A percentile compares a stretch with the other conserved stretches of the same genome.
These are phyloP conservation scores for Cryptosporidium muris DNA, from an alignment of 169 alveolate genomes.

Conservation along the genomic window DNA sequence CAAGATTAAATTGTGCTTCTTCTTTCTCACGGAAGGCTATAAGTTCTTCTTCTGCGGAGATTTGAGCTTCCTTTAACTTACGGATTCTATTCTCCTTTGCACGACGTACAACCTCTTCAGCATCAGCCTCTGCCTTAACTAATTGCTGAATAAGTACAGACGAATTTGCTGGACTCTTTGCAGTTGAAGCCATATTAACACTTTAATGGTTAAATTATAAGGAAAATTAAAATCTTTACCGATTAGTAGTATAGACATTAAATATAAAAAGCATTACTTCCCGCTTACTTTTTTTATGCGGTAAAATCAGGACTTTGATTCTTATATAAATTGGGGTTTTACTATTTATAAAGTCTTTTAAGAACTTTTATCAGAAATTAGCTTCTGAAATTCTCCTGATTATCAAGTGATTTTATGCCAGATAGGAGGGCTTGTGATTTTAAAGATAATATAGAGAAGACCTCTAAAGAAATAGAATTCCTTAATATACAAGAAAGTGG, in stretches of 20 bases:
- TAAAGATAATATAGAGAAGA: background rate
- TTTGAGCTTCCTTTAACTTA: constrained; percentile 66
- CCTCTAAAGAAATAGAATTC: constrained; percentile 2
- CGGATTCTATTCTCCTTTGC: constrained; percentile 54
- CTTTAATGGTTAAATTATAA: no score
- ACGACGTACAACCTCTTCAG: constrained; percentile 70
- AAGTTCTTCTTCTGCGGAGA: constrained; percentile 65
- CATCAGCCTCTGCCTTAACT: constrained; percentile 62
- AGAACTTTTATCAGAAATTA: background rate
- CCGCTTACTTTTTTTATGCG: background rate
- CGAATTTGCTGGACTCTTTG: constrained; percentile 50
- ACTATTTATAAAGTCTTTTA: background rate
- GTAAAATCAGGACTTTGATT: no score
- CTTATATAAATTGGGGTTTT: background rate
- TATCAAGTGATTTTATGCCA: no score
- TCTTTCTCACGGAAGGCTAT: constrained; percentile 57
- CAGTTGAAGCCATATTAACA: constrained; percentile 25
- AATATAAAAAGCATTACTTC: no score
- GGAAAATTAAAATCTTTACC: background rate
- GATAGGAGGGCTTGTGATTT: no score
- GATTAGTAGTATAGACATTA: background rate
- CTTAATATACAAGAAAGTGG: background rate
- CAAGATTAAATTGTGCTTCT: constrained; percentile 65
- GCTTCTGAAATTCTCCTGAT: no score
- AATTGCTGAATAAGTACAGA: constrained; percentile 60